Evolutionary conservation across 352 stramenopile genomes (phyloP), one percentile per base, ranked within the genome.

Genomic region (Phytopythium montanum): DNA sequence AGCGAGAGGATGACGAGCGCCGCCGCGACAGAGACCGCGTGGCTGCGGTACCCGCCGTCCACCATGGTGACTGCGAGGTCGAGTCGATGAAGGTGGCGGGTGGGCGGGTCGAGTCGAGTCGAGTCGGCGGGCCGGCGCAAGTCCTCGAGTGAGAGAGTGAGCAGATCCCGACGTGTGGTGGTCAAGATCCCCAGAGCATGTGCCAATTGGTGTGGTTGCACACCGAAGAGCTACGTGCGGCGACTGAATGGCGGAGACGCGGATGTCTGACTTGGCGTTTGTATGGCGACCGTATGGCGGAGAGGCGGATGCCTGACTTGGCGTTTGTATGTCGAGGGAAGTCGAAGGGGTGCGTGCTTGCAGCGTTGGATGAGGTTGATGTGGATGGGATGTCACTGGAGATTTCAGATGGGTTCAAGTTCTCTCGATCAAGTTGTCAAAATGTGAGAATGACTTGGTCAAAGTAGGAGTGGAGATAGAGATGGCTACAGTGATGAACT

Each of bases 401-500:
- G 14, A 31, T 28, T 14, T 52, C 45, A 52, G 36, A 42, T 2
- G 36, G 3, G 9, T 42, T 2, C 7, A n/a, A n/a, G 12, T 18
- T 21, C 45, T 52, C 45, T 31, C 45, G 45, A 33, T 52, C 25
- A 52, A 52, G 45, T 52, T 52, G 21, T 36, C 21, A 18, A 42
- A n/a, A 18, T 42, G 7, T 3, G 14, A 19, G 6, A 19, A 1
- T 25, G 39, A 54, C 48, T 54, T 36, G 48, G 48, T 16, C 23
- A 25, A 0, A 54, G 28, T 42, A 42, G 21, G 29, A 2, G 2
- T 5, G 13, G 9, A 25, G 28, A 28, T 13, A 55, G 25, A 55
- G 29, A 55, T 55, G 49, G 49, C 49, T 55, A 55, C 49, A 55
- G 42, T 49, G 39, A 14, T 34, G 8, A 29, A 52, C 45, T 31